Conservation (phyloP, 345 rosid species). For the Linum lewisii region DNA sequence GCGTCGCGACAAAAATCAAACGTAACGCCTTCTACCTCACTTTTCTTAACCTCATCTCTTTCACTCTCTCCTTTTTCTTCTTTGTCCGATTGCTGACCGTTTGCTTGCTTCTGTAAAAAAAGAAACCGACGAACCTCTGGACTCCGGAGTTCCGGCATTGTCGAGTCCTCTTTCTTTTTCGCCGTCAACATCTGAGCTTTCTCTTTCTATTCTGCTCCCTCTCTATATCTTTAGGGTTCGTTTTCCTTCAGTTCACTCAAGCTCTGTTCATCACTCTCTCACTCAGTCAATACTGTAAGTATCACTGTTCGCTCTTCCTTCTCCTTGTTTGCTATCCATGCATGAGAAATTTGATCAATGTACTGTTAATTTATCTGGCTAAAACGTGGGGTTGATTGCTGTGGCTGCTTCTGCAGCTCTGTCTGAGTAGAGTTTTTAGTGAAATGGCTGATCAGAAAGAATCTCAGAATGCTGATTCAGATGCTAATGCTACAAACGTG, state of each 20-base stretch:
- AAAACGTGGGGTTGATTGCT: not conserved
- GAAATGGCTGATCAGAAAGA: not conserved
- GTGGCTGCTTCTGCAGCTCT: not conserved
- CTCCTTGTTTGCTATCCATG: not conserved
- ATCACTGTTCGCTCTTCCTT: not conserved
- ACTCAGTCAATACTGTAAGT: not conserved
- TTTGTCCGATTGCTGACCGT: not conserved
- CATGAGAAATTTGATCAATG: not conserved
- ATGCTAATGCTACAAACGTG: not conserved
- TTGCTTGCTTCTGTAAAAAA: not conserved
- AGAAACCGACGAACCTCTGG: not conserved
- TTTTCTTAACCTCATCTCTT: not conserved
- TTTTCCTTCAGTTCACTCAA: not conserved
- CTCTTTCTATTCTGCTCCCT: not conserved
- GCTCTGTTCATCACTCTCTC: not conserved
- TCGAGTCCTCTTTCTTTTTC: not conserved
- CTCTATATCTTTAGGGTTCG: not conserved
- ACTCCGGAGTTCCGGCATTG: not conserved
- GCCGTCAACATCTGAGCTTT: not conserved
- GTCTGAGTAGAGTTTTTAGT: not conserved
- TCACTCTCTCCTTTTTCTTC: not conserved
- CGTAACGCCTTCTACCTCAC: not conserved
- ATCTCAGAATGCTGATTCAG: not conserved
- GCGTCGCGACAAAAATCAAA: not conserved
- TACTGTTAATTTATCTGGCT: not conserved